Base-by-base conservation (phyloP, 169 alveolate genomes). In the Eimeria maxima region DNA sequence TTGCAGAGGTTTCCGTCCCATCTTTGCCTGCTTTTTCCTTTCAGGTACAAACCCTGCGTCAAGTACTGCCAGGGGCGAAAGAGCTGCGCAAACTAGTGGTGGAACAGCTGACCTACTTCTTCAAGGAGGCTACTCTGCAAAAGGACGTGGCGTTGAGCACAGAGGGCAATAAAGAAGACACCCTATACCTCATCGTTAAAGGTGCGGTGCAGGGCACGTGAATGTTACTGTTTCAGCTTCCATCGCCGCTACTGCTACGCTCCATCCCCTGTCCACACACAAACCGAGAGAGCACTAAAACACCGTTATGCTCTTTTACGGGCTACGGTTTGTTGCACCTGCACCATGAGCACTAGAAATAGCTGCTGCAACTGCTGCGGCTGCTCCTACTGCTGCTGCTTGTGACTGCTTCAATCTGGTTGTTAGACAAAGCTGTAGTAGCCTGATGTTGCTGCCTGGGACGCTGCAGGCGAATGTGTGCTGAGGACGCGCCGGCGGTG, bases 81-180 rank as follows among this genome's bases (percentile, higher is more conserved):
- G 95, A 92, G 4, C 69, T 92, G 27, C 95, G 95, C 86, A 53
- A 83, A 55, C 91, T 92, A 4, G 73, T 92, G 29, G 95, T 92
- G 47, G 95, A 92, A 73, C 95, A 92, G 38, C 73, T 92, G 63
- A 92, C 91, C 2, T 92, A 92, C 67, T 92, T 92, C 57, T 92
- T 92, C 24, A 81, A 78, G 13, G 69, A 47, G 20, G 91, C 88
- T 1, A 92, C 83, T n/a, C 38, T 76, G 27, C 92, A 76, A 20
- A 76, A 92, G 55, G 95, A 63, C 84, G 53, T 92, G 5, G 29
- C 80, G 24, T 29, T 92, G n/a, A 63, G 78, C 45, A 76, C 73
- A 6, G 95, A 92, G 27, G 95, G 95, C 81, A 65, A 53, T 74
- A 81, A 42, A 27, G 76, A 81, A 42, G 91, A 92, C 29, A 63